Percentiles rank a stretch among this genome's conserved stretches.
These are phyloP conservation scores for Phytophthora cactorum DNA, from an alignment of 352 stramenopile species.

Conservation along the genomic window DNA sequence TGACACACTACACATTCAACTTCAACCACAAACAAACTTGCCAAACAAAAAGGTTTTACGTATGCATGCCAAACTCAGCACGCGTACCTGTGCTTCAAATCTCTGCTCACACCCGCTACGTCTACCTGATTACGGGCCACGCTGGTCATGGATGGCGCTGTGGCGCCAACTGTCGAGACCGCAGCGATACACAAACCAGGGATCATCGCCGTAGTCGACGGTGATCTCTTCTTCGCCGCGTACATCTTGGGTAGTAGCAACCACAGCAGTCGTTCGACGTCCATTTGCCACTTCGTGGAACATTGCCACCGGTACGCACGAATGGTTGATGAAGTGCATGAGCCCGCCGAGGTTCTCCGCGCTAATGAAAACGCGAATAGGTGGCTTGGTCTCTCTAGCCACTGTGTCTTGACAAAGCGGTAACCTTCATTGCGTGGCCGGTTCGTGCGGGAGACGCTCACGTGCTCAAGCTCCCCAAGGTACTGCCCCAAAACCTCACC, in stretches of 20 bases:
- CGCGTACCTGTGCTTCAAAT: not conserved
- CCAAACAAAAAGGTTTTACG: too few relatives aligned
- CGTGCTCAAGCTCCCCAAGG: not conserved
- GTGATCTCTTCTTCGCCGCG: constrained; percentile 5
- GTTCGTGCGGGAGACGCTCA: not conserved
- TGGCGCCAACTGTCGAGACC: not conserved
- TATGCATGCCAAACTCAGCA: not conserved
- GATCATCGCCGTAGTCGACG: not conserved
- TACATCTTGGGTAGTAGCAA: not conserved
- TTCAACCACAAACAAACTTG: too few relatives aligned
- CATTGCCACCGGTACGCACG: too few relatives aligned
- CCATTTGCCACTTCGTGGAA: constrained; percentile 5
- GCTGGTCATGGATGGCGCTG: not conserved
- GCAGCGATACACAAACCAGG: constrained; percentile 9
- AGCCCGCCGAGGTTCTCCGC: too few relatives aligned
- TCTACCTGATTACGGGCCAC: not conserved
- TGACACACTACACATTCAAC: not conserved
- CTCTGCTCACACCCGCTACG: not conserved
- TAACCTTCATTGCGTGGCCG: not conserved
- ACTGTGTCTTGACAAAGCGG: not conserved
- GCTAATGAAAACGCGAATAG: not conserved
- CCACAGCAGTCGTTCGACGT: too few relatives aligned
- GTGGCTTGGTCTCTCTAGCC: not conserved
- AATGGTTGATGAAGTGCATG: too few relatives aligned
- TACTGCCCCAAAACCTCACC: not conserved